Conservation (phyloP, 352 stramenopile genomes). For the Globisporangium orthogonon region DNA sequence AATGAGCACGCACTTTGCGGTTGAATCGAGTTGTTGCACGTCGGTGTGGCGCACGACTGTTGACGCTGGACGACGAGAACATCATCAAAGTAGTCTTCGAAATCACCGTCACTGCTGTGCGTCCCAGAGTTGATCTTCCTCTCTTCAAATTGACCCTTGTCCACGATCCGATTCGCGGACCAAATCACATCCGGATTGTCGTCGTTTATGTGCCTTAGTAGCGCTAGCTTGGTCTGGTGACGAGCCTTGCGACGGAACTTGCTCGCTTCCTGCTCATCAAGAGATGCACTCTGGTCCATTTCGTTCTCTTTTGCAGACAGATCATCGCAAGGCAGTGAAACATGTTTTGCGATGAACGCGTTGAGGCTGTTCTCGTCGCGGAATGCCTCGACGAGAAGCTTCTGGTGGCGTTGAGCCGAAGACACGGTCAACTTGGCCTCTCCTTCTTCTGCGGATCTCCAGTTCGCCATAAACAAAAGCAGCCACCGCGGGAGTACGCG, state of each 20-base stretch:
- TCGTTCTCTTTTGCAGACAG: not conserved
- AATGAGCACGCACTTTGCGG: conserved; percentile 40
- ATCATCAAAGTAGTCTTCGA: not conserved
- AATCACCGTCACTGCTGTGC: not conserved
- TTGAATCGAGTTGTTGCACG: conserved; percentile 28
- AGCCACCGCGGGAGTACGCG: too few species aligned
- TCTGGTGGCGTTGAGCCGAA: not conserved
- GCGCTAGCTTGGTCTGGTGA: conserved; percentile 45
- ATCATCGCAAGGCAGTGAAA: conserved; percentile 2
- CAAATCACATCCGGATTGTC: conserved; percentile 42
- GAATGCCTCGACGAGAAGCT: conserved; percentile 17
- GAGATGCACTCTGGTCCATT: conserved; percentile 10
- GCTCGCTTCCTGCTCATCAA: conserved; percentile 14
- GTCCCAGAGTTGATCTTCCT: not conserved
- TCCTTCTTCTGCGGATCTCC: too few species aligned
- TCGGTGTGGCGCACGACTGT: conserved; percentile 20
- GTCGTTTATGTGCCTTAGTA: conserved; percentile 36
- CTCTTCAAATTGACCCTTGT: not conserved
- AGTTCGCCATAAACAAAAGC: too few species aligned
- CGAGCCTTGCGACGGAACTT: conserved; percentile 61
- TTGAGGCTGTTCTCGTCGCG: conserved; percentile 22
- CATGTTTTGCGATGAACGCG: conserved; percentile 20
- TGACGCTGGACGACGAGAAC: conserved; percentile 14
- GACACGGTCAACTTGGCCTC: too few species aligned
- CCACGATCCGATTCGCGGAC: conserved; percentile 31